A percentile compares a stretch with the other conserved stretches of the same genome.
phyloP scores from a whole-genome alignment of 1,284 basidiomycete species.

The Heliocybe sulcata region DNA sequence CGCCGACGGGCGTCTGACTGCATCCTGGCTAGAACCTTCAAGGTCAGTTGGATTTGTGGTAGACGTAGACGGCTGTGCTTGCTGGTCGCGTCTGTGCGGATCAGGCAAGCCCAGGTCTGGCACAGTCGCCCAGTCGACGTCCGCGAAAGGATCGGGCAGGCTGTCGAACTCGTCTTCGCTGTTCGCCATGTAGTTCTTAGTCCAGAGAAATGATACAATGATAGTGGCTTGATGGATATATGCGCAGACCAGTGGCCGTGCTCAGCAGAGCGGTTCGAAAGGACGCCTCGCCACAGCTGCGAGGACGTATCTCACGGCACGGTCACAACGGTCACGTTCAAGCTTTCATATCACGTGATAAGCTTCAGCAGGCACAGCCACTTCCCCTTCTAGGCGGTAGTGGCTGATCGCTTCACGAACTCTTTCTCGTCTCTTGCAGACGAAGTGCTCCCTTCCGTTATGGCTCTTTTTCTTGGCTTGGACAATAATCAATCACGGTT shows the following conservation, averaged over 20 bases:
- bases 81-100: background rate
- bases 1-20: background rate
- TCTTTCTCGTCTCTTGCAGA: background rate
- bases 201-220: no score
- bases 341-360: no score
- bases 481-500: no score
- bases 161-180: slow-evolving; percentile 1
- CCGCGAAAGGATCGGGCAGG: slow-evolving; percentile 13
- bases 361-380: no score
- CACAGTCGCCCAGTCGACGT: slow-evolving; percentile 14
- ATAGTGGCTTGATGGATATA: no score
- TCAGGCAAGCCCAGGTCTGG: slow-evolving; percentile 11
- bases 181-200: background rate
- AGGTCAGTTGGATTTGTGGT: background rate
- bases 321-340: background rate
- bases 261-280: no score
- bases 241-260: no score
- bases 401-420: background rate
- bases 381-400: background rate
- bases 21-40: background rate
- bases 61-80: background rate
- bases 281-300: no score
- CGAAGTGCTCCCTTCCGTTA: no score
- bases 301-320: background rate
- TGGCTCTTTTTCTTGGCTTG: no score